These are phyloP conservation scores for Apiospora marii DNA, from an alignment of 2,329 filamentous ascomycete species.

Conservation along the genomic window DNA sequence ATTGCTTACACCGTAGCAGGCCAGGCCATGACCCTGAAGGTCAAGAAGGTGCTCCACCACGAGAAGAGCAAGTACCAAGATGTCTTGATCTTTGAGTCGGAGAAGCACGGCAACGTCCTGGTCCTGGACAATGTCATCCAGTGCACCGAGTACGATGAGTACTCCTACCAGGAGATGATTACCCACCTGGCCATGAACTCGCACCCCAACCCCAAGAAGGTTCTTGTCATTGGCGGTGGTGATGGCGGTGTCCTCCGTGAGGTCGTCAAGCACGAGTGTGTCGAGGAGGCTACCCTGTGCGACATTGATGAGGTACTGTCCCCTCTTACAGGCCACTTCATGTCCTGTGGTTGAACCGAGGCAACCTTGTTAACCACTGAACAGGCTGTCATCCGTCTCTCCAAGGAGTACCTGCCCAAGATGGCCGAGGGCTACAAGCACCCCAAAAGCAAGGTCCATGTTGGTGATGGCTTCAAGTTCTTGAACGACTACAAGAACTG, in stretches of 20 bases:
- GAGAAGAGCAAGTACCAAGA: slow-evolving; percentile 99
- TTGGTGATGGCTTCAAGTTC: slow-evolving; percentile 99
- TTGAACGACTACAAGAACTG: slow-evolving; percentile 94
- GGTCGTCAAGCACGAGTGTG: slow-evolving; percentile 97
- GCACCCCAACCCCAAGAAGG: slow-evolving; percentile 97
- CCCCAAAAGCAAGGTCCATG: slow-evolving; percentile 89
- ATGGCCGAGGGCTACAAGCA: slow-evolving; percentile 95
- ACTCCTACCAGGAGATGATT: slow-evolving; percentile 99
- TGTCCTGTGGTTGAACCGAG: background rate
- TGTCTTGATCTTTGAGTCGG: slow-evolving; percentile 98
- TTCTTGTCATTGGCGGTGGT: slow-evolving; percentile 96
- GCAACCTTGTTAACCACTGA: slow-evolving; percentile 18
- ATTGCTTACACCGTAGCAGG: slow-evolving; percentile 53
- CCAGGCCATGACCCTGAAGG: slow-evolving; percentile 97
- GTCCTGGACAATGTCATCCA: slow-evolving; percentile 99
- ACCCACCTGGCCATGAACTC: slow-evolving; percentile 98
- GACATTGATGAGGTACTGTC: slow-evolving; percentile 89
- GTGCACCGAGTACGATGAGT: slow-evolving; percentile 98
- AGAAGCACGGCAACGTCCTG: slow-evolving; percentile 93
- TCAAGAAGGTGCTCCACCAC: slow-evolving; percentile 98
- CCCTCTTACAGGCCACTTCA: slow-evolving; percentile 41
- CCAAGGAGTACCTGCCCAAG: slow-evolving; percentile 94
- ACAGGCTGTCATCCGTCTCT: slow-evolving; percentile 93
- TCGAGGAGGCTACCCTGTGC: slow-evolving; percentile 95
- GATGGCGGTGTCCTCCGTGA: slow-evolving; percentile 97